Evolutionary conservation across 208 protist genomes (phyloP).

Genomic region (Blastocrithidia nonstop): DNA sequence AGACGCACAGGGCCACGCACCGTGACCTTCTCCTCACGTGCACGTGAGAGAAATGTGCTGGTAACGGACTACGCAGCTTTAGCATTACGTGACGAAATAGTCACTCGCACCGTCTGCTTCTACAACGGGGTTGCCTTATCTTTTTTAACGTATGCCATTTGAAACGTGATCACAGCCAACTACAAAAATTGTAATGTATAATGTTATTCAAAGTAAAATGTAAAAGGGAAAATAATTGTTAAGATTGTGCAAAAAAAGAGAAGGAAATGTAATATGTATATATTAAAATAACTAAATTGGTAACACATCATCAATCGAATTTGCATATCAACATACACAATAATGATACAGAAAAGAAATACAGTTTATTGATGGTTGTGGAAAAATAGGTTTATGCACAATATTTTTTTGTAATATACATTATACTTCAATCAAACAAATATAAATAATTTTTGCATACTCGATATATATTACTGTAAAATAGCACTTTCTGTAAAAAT

Average conservation of each 20-base stretch:
- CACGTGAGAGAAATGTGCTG: conserved; percentile 85
- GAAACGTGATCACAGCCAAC: conserved; percentile 45
- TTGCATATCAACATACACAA: too few relatives aligned
- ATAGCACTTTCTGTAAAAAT: too few relatives aligned
- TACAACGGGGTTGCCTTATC: conserved; percentile 25
- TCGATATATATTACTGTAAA: too few relatives aligned
- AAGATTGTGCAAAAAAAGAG: not conserved
- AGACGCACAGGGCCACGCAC: conserved; percentile 97
- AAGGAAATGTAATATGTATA: too few relatives aligned
- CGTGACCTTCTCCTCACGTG: conserved; percentile 90
- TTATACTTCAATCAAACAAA: not conserved
- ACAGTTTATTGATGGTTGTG: not conserved
- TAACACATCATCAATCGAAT: too few relatives aligned
- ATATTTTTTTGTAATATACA: not conserved
- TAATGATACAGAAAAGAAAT: not conserved
- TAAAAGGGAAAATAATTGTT: conserved; percentile 1
- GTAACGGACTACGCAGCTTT: conserved; percentile 97
- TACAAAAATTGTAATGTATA: not conserved
- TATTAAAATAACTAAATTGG: too few relatives aligned
- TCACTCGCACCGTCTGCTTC: conserved; percentile 93
- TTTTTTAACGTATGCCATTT: conserved; percentile 77
- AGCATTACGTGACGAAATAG: conserved; percentile 92
- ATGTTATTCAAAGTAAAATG: conserved; percentile 4
- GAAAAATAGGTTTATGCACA: too few relatives aligned
- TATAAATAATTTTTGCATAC: too few relatives aligned